A percentile compares a stretch with the other conserved stretches of the same genome.
Evolutionary conservation across 1,284 basidiomycete species (phyloP).

Genomic region (Apiotrichum gracile): DNA sequence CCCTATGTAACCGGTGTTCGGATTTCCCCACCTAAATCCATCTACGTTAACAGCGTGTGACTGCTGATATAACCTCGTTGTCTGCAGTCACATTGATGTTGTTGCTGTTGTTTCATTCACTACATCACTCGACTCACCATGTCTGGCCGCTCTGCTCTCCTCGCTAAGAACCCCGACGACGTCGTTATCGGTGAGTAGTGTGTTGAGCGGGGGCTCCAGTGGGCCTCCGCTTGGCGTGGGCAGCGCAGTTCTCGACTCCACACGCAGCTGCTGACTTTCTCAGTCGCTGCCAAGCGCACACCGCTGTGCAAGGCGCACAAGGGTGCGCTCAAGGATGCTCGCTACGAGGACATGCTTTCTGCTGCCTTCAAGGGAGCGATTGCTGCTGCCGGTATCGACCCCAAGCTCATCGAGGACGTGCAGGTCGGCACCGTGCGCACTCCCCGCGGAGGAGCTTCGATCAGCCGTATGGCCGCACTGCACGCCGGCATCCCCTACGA

Average conservation of each 20-base stretch:
- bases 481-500: conserved; percentile 15
- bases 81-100: neutral
- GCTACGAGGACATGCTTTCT: conserved; percentile 75
- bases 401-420: conserved; percentile 75
- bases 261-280: no score
- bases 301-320: conserved; percentile 59
- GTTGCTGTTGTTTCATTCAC: neutral
- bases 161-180: conserved; percentile 19
- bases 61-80: neutral
- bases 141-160: conserved; percentile 9
- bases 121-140: neutral
- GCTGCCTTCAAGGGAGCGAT: conserved; percentile 53
- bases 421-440: conserved; percentile 19
- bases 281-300: conserved; percentile 19
- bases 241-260: neutral
- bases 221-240: no score
- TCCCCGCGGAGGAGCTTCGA: conserved; percentile 44
- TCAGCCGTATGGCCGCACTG: conserved; percentile 16
- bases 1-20: neutral
- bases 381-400: conserved; percentile 59
- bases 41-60: neutral
- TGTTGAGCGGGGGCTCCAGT: neutral
- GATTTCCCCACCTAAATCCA: neutral
- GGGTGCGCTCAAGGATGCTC: conserved; percentile 82
- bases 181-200: conserved; percentile 14